Percentiles rank a stretch among this genome's conserved stretches.
Conservation (phyloP, 176 grass and related monocot genomes). For the Oryza punctata region DNA sequence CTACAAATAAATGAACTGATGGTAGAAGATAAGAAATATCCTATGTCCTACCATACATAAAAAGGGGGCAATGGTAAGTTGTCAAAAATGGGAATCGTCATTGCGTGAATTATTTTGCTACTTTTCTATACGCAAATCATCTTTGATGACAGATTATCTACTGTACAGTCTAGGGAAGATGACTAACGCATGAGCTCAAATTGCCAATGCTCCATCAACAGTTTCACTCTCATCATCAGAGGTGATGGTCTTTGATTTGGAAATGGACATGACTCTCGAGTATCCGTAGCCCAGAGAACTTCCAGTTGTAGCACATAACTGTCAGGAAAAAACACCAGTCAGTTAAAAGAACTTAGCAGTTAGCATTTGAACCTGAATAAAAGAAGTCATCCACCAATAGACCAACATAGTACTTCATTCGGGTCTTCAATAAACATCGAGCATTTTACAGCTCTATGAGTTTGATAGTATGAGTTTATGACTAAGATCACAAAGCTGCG, state of each 20-base stretch:
- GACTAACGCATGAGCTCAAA: constrained; percentile 33
- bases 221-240: constrained; percentile 72
- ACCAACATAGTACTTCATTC: not conserved
- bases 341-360: too few species aligned
- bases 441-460: not conserved
- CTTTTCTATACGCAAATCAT: constrained; percentile 50
- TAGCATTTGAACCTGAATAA: not conserved
- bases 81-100: not conserved
- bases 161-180: constrained; percentile 38
- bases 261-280: constrained; percentile 60
- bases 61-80: constrained; percentile 22
- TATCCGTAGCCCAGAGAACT: constrained; percentile 92
- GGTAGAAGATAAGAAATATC: not conserved
- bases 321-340: constrained; percentile 17
- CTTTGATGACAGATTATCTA: constrained; percentile 25
- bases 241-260: constrained; percentile 48
- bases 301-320: constrained; percentile 75
- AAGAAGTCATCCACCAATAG: not conserved
- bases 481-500: constrained; percentile 15
- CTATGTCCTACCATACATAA: constrained; percentile 43
- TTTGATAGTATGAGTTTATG: not conserved
- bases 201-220: constrained; percentile 68
- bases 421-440: not conserved
- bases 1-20: not conserved
- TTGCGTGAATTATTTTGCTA: constrained; percentile 27